Conservation (phyloP, 306 rosid species). For the Argentina anserina region DNA sequence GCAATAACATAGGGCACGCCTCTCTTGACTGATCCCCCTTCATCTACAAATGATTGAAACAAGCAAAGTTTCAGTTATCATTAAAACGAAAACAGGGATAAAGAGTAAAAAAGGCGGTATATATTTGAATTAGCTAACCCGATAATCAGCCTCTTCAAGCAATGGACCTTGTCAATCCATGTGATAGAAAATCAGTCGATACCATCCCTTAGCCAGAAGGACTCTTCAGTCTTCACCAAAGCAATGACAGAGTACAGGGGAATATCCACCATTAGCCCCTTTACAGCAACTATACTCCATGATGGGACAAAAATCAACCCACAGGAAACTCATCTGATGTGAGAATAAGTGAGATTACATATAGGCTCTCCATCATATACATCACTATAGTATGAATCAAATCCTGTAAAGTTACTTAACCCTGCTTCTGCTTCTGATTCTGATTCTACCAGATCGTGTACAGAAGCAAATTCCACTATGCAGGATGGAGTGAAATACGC, state of each 20-base stretch:
- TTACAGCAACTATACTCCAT: slow-evolving; percentile 44
- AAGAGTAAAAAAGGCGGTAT: background rate
- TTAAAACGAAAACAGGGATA: background rate
- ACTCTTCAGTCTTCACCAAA: slow-evolving; percentile 64
- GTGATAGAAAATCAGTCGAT: slow-evolving; percentile 51
- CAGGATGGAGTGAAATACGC: slow-evolving; percentile 17
- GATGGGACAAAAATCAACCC: slow-evolving; percentile 77
- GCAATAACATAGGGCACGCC: slow-evolving; percentile 70
- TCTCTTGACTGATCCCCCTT: slow-evolving; percentile 71
- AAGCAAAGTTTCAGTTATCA: slow-evolving; percentile 16
- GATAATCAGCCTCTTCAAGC: slow-evolving; percentile 74
- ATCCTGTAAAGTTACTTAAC: background rate
- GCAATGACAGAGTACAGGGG: slow-evolving; percentile 63
- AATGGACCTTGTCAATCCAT: slow-evolving; percentile 81
- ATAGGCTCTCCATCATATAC: too few species aligned
- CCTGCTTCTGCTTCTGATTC: slow-evolving; percentile 51
- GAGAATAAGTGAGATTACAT: too few species aligned
- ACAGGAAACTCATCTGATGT: too few species aligned
- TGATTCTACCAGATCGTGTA: slow-evolving; percentile 60
- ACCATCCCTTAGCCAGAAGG: slow-evolving; percentile 79
- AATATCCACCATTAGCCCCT: slow-evolving; percentile 57
- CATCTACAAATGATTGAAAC: slow-evolving; percentile 26
- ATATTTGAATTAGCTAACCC: slow-evolving; percentile 41
- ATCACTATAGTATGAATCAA: background rate
- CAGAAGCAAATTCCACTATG: slow-evolving; percentile 68